Percentiles rank a stretch among this genome's conserved stretches.
Conservation (phyloP, 139 green algal species). For the Asterochloris sp. region DNA sequence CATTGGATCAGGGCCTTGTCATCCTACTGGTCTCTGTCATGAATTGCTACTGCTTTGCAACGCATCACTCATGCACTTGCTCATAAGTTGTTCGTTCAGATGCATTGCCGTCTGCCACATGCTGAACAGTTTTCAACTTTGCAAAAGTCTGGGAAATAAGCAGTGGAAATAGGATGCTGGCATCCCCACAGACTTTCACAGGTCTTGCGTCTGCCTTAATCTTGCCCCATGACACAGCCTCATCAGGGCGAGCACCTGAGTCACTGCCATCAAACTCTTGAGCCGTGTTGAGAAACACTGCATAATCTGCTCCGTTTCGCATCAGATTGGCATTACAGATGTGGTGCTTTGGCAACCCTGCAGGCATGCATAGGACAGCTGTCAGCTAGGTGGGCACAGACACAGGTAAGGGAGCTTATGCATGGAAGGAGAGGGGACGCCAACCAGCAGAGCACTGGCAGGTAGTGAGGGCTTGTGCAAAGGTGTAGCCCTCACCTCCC, state of each 20-base stretch:
- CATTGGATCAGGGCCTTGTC: too few relatives aligned
- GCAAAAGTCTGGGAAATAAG: conserved; percentile 95
- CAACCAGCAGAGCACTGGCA: too few relatives aligned
- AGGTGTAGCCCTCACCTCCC: too few relatives aligned
- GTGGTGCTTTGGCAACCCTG: conserved; percentile 96
- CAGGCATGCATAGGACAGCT: too few relatives aligned
- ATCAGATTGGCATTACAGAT: conserved; percentile 99
- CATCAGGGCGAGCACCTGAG: conserved; percentile 86
- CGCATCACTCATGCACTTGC: too few relatives aligned
- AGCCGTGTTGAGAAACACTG: conserved; percentile 85
- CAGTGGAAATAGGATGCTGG: conserved; percentile 92
- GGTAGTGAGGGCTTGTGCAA: too few relatives aligned
- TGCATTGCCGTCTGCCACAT: not conserved
- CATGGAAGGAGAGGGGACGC: too few relatives aligned
- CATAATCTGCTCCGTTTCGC: conserved; percentile 96
- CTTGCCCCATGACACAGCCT: conserved; percentile 98
- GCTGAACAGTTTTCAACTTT: conserved; percentile 29
- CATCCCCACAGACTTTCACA: conserved; percentile 89
- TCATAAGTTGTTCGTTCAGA: not conserved
- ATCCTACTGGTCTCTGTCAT: too few relatives aligned
- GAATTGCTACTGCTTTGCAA: too few relatives aligned
- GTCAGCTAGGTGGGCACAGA: too few relatives aligned
- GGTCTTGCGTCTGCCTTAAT: conserved; percentile 84
- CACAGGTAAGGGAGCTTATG: too few relatives aligned
- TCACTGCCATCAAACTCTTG: conserved; percentile 98